Conservation (phyloP, 140 eudicot genomes). For the Ambrosia hybrid region DNA sequence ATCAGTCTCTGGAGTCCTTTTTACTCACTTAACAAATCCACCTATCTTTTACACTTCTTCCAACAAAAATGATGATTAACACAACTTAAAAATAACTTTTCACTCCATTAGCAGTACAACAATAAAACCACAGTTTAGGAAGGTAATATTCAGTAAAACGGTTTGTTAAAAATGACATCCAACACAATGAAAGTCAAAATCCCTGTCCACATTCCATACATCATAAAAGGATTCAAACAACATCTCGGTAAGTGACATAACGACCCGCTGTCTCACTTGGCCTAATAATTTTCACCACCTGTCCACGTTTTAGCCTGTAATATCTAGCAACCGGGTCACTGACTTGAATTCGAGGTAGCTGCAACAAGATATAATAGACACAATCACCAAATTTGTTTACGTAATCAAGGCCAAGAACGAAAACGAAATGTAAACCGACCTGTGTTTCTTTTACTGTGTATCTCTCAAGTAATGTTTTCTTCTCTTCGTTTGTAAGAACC, state of each 20-base stretch:
- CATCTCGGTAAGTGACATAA: slow-evolving; percentile 77
- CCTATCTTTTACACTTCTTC: no score
- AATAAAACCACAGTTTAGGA: slow-evolving; percentile 3
- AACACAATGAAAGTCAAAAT: background rate
- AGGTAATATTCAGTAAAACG: background rate
- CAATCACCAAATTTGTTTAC: background rate
- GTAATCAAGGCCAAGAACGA: background rate
- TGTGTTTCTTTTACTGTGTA: slow-evolving; percentile 94
- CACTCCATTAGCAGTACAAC: slow-evolving; percentile 9
- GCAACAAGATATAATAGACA: slow-evolving; percentile 12
- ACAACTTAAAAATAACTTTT: background rate
- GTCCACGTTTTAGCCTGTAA: slow-evolving; percentile 82
- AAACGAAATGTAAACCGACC: slow-evolving; percentile 30
- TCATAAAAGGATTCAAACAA: slow-evolving; percentile 38
- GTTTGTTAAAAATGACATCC: background rate
- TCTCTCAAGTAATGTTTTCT: slow-evolving; percentile 80
- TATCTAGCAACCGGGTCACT: slow-evolving; percentile 82
- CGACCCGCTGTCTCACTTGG: slow-evolving; percentile 95
- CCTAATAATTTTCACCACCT: slow-evolving; percentile 77
- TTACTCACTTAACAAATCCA: no score
- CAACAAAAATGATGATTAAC: background rate
- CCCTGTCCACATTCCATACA: slow-evolving; percentile 1
- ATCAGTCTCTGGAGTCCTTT: no score
- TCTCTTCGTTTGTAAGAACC: slow-evolving; percentile 74
- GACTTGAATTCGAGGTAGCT: slow-evolving; percentile 86